phyloP scores from a whole-genome alignment of 441 rosid species.

The Lepidium campestre region DNA sequence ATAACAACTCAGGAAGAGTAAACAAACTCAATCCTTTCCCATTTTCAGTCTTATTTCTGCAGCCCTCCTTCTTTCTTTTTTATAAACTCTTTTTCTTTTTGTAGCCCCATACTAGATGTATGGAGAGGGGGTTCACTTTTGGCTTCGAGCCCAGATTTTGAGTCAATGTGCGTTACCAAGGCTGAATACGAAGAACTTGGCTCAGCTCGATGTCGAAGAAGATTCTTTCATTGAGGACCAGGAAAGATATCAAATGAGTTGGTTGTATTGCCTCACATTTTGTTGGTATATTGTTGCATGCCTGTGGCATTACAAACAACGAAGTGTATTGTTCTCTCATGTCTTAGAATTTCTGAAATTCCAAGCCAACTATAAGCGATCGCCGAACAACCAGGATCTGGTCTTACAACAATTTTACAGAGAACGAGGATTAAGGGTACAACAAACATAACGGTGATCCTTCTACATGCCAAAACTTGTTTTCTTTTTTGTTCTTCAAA shows the following conservation, averaged over 20 bases:
- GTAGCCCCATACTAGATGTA: slow-evolving; percentile 85
- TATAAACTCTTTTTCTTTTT: neutral
- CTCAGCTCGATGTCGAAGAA: slow-evolving; percentile 75
- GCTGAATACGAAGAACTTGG: slow-evolving; percentile 93
- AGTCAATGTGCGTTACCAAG: slow-evolving; percentile 87
- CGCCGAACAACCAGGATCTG: neutral
- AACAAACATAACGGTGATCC: neutral
- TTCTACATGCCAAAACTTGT: slow-evolving; percentile 8
- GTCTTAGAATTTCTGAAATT: neutral
- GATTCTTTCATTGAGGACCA: slow-evolving; percentile 59
- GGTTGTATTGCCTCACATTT: neutral
- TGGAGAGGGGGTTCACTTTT: slow-evolving; percentile 98
- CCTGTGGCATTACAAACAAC: neutral
- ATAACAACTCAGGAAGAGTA: slow-evolving; percentile 87
- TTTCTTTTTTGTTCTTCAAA: neutral
- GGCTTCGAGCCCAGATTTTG: slow-evolving; percentile 91
- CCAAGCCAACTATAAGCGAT: neutral
- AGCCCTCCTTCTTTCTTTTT: too few relatives aligned
- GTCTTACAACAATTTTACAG: slow-evolving; percentile 1
- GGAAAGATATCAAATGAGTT: neutral
- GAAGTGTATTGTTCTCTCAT: neutral
- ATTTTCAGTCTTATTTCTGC: neutral
- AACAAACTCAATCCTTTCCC: slow-evolving; percentile 18
- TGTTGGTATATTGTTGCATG: neutral
- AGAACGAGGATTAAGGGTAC: slow-evolving; percentile 7